Percentiles rank a stretch among this genome's conserved stretches.
Evolutionary conservation across 2,329 filamentous ascomycete genomes (phyloP).

Genomic region (Colletotrichum abscissum): DNA sequence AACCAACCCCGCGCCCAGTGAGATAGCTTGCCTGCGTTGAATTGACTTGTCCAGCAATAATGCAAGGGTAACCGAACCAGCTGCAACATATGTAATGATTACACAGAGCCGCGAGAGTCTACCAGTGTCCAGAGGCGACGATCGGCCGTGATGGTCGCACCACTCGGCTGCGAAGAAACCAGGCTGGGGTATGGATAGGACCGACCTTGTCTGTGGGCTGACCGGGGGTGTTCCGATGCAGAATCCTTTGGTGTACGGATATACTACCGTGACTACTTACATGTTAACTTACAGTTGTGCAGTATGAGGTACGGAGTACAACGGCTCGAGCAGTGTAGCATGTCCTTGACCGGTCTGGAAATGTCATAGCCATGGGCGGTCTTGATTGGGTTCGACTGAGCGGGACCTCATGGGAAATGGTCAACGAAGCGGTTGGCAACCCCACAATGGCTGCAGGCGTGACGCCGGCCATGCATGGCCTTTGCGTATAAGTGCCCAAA

Average conservation of each 20-base stretch:
- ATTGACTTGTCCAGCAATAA: too few relatives aligned
- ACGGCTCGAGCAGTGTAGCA: not conserved
- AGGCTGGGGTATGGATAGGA: not conserved
- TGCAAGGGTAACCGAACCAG: not conserved
- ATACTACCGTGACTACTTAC: not conserved
- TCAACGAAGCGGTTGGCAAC: slow-evolving; percentile 11
- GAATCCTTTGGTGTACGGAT: not conserved
- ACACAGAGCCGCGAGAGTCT: not conserved
- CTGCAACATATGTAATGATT: too few relatives aligned
- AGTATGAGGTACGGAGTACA: not conserved
- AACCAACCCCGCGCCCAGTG: not conserved
- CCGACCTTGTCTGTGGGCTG: not conserved
- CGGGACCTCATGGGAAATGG: slow-evolving; percentile 24
- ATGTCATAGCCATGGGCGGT: not conserved
- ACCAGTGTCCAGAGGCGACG: not conserved
- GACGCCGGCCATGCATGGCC: slow-evolving; percentile 35
- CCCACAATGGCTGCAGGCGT: slow-evolving; percentile 36
- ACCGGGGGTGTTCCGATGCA: not conserved
- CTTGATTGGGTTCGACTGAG: slow-evolving; percentile 10
- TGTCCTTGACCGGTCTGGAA: slow-evolving; percentile 23
- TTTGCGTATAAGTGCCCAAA: slow-evolving; percentile 36
- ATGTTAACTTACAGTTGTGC: too few relatives aligned
- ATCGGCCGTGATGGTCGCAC: not conserved
- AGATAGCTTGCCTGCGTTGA: too few relatives aligned
- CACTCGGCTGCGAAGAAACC: slow-evolving; percentile 6